Conservation (phyloP, 371 early-diverging fungal species). For the Zopfochytrium polystomum region DNA sequence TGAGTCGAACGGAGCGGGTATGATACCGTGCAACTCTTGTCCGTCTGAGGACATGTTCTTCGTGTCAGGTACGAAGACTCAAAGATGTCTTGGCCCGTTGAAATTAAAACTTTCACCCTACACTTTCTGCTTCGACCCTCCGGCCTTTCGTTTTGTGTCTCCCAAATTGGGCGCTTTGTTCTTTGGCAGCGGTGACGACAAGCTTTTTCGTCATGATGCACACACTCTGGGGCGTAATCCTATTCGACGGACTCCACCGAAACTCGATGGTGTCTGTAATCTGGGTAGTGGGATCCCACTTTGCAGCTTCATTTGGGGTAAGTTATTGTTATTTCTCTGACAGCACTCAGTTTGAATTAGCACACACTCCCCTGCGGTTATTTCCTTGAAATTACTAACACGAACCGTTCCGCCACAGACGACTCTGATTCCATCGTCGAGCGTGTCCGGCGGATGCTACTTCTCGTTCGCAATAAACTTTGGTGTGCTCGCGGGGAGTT, state of each 20-base stretch:
- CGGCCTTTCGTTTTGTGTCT: no score
- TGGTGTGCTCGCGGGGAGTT: constrained; percentile 5
- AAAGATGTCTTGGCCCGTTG: background rate
- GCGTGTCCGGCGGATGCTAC: constrained; percentile 25
- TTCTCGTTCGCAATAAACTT: constrained; percentile 24
- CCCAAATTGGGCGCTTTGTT: background rate
- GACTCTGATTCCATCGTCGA: constrained; percentile 31
- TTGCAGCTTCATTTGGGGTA: constrained; percentile 36
- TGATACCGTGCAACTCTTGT: constrained; percentile 65
- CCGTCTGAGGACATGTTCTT: constrained; percentile 60
- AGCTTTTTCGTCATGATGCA: constrained; percentile 67
- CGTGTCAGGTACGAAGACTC: constrained; percentile 50
- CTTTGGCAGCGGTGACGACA: constrained; percentile 58
- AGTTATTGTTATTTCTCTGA: constrained; percentile 1
- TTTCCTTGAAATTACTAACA: no score
- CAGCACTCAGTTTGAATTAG: background rate
- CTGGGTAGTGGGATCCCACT: constrained; percentile 26
- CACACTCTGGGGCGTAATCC: constrained; percentile 68
- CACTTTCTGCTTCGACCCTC: background rate
- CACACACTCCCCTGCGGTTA: background rate
- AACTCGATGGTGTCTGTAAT: constrained; percentile 20
- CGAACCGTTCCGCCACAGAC: no score
- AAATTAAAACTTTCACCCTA: background rate
- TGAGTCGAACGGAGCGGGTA: constrained; percentile 67
- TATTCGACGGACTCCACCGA: constrained; percentile 60